Base-by-base conservation (phyloP, 106 monocot genomes). In the Dendrobium officinale region DNA sequence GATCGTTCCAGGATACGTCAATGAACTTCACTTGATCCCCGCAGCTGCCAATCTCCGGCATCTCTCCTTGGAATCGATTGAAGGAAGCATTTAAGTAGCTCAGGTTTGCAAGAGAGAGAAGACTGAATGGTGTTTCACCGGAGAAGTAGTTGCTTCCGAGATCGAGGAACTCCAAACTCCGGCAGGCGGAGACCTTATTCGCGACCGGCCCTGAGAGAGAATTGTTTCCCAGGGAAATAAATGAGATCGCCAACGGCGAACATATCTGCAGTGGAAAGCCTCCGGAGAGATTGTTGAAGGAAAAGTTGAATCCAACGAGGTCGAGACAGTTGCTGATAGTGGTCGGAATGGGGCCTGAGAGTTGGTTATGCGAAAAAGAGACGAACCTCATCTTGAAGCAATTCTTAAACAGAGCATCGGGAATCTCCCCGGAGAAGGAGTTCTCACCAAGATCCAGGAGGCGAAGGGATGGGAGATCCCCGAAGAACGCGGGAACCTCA, bases 21-120 rank as follows among this genome's bases (percentile, higher is more conserved):
- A 95, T 72, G 67, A 54, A 83, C 29, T 67, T 83, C 72, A 98
- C 51, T 20, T 79, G 86, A 31, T 77, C 80, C 26, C 91, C 84
- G 18, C 98, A 98, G 6, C 42, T 37, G 9, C 75, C 41, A 6
- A 86, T 77, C 29, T 75, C 84, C 9, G 87, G 87, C 55, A 98
- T 80, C 49, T 79, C 77, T 0, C 92, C 95, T 2, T 67, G 42
- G 47, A 98, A 95, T 0, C 58, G 27, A 75, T 98, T 98, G 73
- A 59, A 86, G 0, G 98, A 98, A 6, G 77, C 77, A 44, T 98
- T 92, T 75, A 98, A 88, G 72, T 92, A 95, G 67, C 81, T 92
- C 77, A 98, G 79, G 72, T 92, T 98, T 37, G 31, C 68, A 44
- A 90, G 76, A 24, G 59, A 37, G 29, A 98, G 81, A 43, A 92